Evolutionary conservation across 108 stramenopile species (phyloP).

Genomic region (Skeletonema marinoi): DNA sequence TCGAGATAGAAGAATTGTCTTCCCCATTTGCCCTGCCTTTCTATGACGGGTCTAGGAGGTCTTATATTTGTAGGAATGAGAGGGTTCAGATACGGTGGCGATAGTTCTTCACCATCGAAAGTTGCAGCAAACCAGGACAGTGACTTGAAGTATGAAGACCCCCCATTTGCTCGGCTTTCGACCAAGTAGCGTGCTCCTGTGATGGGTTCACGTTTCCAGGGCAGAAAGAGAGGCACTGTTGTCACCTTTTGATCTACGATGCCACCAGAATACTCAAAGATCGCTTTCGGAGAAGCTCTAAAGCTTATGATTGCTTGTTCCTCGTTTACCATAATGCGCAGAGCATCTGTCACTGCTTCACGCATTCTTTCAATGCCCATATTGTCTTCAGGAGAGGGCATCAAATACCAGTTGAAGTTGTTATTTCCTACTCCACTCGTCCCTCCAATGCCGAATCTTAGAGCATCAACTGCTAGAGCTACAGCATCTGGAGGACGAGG

Average conservation of each 20-base stretch:
- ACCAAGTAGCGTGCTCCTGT: slow-evolving; percentile 64
- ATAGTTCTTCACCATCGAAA: slow-evolving; percentile 59
- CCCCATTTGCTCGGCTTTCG: slow-evolving; percentile 48
- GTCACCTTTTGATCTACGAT: slow-evolving; percentile 55
- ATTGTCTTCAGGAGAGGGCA: slow-evolving; percentile 59
- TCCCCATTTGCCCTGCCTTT: slow-evolving; percentile 24
- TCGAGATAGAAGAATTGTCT: slow-evolving; percentile 43
- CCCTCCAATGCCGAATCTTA: slow-evolving; percentile 61
- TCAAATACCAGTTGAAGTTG: slow-evolving; percentile 55
- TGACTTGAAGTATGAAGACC: slow-evolving; percentile 49
- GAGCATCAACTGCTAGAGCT: slow-evolving; percentile 78
- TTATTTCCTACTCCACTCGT: slow-evolving; percentile 52
- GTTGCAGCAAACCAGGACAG: slow-evolving; percentile 52
- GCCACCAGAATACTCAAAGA: slow-evolving; percentile 28
- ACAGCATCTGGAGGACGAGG: slow-evolving; percentile 79
- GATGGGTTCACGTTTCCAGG: slow-evolving; percentile 62
- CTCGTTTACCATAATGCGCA: slow-evolving; percentile 59
- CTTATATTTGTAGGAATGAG: slow-evolving; percentile 61
- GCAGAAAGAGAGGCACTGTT: slow-evolving; percentile 44
- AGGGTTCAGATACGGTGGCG: slow-evolving; percentile 72
- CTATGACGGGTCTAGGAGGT: slow-evolving; percentile 47
- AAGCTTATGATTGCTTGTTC: slow-evolving; percentile 58
- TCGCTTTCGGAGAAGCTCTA: slow-evolving; percentile 60
- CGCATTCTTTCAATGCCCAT: slow-evolving; percentile 39
- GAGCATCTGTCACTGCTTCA: slow-evolving; percentile 40